phyloP scores from a whole-genome alignment of 169 alveolate genomes.

The Plasmodium blacklocki region DNA sequence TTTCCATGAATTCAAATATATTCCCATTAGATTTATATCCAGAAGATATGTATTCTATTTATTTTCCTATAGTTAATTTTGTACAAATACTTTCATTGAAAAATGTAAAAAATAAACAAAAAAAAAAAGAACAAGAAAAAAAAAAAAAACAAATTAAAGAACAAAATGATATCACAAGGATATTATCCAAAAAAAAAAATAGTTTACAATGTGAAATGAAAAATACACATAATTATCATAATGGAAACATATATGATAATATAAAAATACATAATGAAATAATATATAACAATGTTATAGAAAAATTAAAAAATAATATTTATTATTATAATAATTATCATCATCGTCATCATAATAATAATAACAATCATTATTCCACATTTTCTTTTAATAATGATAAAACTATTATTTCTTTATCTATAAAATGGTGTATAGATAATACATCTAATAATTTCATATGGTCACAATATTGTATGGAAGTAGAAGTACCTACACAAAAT shows the following conservation, averaged over 20 bases:
- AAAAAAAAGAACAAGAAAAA: not conserved
- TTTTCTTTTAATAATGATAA: slow-evolving; percentile 32
- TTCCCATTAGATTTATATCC: slow-evolving; percentile 38
- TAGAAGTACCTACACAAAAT: slow-evolving; percentile 40
- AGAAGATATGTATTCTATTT: slow-evolving; percentile 49
- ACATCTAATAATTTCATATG: slow-evolving; percentile 43
- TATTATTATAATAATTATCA: not conserved
- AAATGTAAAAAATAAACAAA: slow-evolving; percentile 3
- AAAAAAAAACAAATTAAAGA: not conserved
- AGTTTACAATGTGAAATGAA: not conserved
- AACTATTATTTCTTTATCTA: slow-evolving; percentile 42
- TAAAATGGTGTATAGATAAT: slow-evolving; percentile 56
- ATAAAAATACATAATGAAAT: not conserved
- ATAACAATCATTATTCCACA: not conserved
- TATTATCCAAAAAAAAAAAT: no score
- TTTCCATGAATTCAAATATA: slow-evolving; percentile 20
- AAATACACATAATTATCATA: not conserved
- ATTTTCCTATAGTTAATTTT: slow-evolving; percentile 23
- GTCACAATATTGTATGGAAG: slow-evolving; percentile 60
- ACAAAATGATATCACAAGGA: not conserved
- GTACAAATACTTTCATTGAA: slow-evolving; percentile 23
- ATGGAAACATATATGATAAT: not conserved
- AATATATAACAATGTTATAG: not conserved
- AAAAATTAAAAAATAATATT: not conserved
- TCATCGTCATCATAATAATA: not conserved